Evolutionary conservation across 139 green algal genomes (phyloP), one percentile per base, ranked within the genome.

Genomic region (Chlorella sp.): DNA sequence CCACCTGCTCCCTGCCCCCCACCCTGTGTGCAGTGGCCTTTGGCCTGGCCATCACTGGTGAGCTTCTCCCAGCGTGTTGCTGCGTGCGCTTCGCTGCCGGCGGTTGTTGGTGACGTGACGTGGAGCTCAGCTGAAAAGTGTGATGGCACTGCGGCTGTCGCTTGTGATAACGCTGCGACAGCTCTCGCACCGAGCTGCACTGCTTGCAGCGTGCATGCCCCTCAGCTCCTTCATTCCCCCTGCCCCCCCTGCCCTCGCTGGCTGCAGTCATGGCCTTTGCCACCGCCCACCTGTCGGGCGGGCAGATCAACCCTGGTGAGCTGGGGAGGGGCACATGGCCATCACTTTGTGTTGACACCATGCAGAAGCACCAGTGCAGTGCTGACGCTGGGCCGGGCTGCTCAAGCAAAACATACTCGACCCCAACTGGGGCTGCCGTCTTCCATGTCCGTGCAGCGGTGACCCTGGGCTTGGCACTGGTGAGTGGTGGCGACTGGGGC

Each of bases 31-130:
- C 51, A 60, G 51, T 90, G 19, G 87, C 87, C 14, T 90, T 90
- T 40, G 87, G 87, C 3, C 36, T 90, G n/a, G 69, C 87, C 30
- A 90, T 90, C 72, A 90, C 82, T 11, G 80, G 80, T 84, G 65
- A 30, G 65, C 26, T n/a, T n/a, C n/a, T n/a, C n/a, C n/a, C n/a
- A n/a, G n/a, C n/a, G n/a, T n/a, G n/a, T n/a, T n/a, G n/a, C n/a
- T n/a, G n/a, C n/a, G n/a, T n/a, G n/a, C n/a, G n/a, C n/a, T n/a
- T n/a, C n/a, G n/a, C n/a, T n/a, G n/a, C n/a, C n/a, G n/a, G n/a
- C n/a, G n/a, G n/a, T n/a, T n/a, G n/a, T n/a, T n/a, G n/a, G n/a
- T n/a, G n/a, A n/a, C n/a, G n/a, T n/a, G n/a, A n/a, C n/a, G n/a
- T n/a, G n/a, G n/a, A n/a, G n/a, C n/a, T n/a, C n/a, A n/a, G n/a